Conservation (phyloP, 2,329 filamentous ascomycete genomes). For the Leptographium flavum region DNA sequence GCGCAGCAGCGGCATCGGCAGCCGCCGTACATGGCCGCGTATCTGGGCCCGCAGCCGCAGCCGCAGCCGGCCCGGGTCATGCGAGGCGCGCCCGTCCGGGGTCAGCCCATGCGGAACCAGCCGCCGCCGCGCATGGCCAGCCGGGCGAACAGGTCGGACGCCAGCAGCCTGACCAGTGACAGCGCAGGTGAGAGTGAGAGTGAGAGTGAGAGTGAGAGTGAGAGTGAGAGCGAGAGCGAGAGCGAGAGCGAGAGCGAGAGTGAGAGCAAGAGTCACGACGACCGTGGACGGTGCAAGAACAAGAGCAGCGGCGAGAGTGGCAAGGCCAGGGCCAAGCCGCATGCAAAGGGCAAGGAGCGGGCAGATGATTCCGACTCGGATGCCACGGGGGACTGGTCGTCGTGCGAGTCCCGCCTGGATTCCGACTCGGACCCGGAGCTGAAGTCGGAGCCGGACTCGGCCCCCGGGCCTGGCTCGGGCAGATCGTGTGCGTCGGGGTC, state of each 20-base stretch:
- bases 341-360: too few species aligned
- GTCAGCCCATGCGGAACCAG: too few species aligned
- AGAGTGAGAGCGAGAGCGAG: neutral
- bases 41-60: too few species aligned
- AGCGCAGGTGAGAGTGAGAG: too few species aligned
- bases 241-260: neutral
- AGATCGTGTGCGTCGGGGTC: too few species aligned
- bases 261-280: neutral
- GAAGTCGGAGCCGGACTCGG: neutral
- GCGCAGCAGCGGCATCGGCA: too few species aligned
- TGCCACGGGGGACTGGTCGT: neutral
- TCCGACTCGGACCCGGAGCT: neutral
- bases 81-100: too few species aligned
- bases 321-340: neutral
- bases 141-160: neutral
- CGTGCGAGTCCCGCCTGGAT: neutral
- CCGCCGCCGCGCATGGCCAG: too few species aligned
- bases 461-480: too few species aligned
- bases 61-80: too few species aligned
- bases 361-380: neutral
- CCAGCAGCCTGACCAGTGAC: neutral
- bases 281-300: neutral
- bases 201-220: too few species aligned
- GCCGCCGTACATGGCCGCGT: too few species aligned
- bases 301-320: neutral